phyloP scores from a whole-genome alignment of 176 grass and related monocot genomes.

The Echinochloa phyllopogon region DNA sequence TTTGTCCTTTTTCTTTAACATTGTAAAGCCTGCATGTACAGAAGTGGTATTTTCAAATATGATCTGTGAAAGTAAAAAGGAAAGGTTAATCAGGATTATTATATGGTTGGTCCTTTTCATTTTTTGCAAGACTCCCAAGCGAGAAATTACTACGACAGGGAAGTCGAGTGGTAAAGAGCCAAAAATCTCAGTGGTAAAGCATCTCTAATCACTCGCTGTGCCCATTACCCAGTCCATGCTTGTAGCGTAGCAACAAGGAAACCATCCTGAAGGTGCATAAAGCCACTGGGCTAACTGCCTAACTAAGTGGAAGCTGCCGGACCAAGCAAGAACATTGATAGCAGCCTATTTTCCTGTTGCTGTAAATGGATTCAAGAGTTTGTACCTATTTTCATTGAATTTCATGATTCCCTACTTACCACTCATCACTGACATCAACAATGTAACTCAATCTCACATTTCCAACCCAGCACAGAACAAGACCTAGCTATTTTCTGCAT shows the following conservation, averaged over 20 bases:
- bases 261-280: background rate
- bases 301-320: background rate
- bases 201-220: background rate
- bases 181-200: background rate
- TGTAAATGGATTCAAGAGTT: background rate
- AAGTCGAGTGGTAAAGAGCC: too few relatives aligned
- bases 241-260: background rate
- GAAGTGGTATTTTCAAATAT: background rate
- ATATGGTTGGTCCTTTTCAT: background rate
- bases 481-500: background rate
- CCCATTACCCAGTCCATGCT: background rate
- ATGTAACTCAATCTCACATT: background rate
- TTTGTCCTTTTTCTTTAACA: constrained; percentile 12
- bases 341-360: background rate
- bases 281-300: background rate
- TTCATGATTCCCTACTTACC: background rate
- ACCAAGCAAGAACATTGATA: background rate
- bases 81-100: background rate
- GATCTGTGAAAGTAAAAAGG: background rate
- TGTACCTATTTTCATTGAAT: background rate
- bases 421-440: background rate
- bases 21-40: constrained; percentile 19
- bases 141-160: background rate
- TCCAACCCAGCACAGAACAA: background rate
- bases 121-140: background rate